Evolutionary conservation across 257 asterid species (phyloP).

Genomic region (Penstemon davidsonii): DNA sequence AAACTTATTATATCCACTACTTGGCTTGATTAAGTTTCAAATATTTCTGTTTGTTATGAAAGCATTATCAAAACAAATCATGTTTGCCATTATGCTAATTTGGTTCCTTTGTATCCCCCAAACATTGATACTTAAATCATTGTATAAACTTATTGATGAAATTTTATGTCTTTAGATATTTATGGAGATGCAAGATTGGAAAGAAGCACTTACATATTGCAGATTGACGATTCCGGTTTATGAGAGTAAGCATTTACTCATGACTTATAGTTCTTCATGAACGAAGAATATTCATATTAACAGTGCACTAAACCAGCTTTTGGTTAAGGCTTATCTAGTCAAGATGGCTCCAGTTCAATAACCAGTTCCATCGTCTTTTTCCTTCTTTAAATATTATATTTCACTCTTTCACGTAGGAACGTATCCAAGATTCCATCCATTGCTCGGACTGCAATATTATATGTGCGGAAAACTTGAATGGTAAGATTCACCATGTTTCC

Average conservation of each 20-base stretch:
- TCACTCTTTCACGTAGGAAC: constrained; percentile 49
- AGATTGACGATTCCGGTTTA: constrained; percentile 69
- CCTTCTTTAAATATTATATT: neutral
- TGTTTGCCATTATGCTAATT: neutral
- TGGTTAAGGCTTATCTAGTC: neutral
- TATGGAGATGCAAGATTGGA: constrained; percentile 83
- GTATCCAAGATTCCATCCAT: constrained; percentile 73
- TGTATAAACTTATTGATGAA: constrained; percentile 18
- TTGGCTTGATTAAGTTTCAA: neutral
- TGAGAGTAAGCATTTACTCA: constrained; percentile 53
- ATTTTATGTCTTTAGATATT: constrained; percentile 41
- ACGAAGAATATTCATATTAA: neutral
- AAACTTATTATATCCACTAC: neutral
- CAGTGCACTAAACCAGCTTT: neutral
- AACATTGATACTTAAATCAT: neutral
- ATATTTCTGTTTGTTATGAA: neutral
- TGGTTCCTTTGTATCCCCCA: neutral
- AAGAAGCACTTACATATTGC: constrained; percentile 71
- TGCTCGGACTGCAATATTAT: constrained; percentile 84
- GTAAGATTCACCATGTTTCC: constrained; percentile 39
- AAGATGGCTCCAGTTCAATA: neutral
- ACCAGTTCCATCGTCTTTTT: neutral
- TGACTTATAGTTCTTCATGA: constrained; percentile 2
- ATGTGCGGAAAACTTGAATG: constrained; percentile 94
- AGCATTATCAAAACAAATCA: neutral